Conservation (phyloP, 192 early-diverging fungal species). For the Rhizophagus sp. region DNA sequence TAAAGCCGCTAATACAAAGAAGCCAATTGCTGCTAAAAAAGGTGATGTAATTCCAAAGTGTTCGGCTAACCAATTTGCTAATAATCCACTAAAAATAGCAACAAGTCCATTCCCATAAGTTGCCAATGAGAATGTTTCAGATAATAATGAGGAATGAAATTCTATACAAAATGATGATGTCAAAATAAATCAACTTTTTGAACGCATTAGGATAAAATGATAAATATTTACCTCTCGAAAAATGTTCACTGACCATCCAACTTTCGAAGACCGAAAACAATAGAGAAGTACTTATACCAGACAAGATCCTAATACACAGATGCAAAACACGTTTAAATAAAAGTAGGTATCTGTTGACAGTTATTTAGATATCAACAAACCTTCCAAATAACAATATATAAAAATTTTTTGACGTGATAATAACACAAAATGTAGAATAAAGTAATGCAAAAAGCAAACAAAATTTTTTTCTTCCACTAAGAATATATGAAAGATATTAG, state of each 20-base stretch:
- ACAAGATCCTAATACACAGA: slow-evolving; percentile 34
- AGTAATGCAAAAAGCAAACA: slow-evolving; percentile 23
- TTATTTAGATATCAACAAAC: neutral
- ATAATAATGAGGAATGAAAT: slow-evolving; percentile 52
- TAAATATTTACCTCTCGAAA: slow-evolving; percentile 37
- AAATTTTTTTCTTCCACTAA: slow-evolving; percentile 24
- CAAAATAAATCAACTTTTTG: neutral
- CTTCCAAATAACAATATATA: slow-evolving; percentile 22
- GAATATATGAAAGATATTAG: neutral
- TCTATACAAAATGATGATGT: slow-evolving; percentile 35
- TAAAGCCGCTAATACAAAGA: slow-evolving; percentile 48
- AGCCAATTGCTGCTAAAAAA: slow-evolving; percentile 57
- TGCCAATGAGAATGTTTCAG: slow-evolving; percentile 62
- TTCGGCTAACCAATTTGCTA: slow-evolving; percentile 64
- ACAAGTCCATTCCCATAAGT: slow-evolving; percentile 72
- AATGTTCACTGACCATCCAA: slow-evolving; percentile 62
- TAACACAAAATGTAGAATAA: slow-evolving; percentile 10
- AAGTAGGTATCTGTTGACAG: neutral
- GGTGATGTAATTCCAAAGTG: slow-evolving; percentile 59
- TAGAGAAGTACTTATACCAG: slow-evolving; percentile 51
- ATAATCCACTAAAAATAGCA: slow-evolving; percentile 64
- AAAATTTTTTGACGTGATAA: slow-evolving; percentile 8
- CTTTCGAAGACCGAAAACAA: slow-evolving; percentile 64
- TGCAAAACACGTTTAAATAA: neutral
- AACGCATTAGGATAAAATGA: neutral